phyloP scores from a whole-genome alignment of 768 basidiomycete species.

The Phaeotremella fagi region DNA sequence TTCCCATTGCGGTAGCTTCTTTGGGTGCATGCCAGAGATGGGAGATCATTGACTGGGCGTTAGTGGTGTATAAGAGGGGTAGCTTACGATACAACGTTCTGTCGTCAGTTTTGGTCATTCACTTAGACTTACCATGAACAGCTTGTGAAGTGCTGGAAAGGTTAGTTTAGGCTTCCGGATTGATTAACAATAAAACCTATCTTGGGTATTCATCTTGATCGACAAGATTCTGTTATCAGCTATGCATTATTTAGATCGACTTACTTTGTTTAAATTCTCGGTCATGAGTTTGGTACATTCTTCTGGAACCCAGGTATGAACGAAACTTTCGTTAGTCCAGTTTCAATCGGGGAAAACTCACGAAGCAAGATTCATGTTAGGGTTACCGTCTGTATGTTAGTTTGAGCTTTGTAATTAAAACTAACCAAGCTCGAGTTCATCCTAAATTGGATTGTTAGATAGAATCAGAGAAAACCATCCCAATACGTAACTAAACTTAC shows the following conservation, averaged over 20 bases:
- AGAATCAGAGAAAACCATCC: too few species aligned
- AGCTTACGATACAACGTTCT: conserved; percentile 43
- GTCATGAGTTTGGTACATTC: conserved; percentile 54
- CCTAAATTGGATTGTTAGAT: conserved; percentile 31
- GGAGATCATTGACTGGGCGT: conserved; percentile 56
- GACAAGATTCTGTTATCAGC: conserved; percentile 54
- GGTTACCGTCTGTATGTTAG: conserved; percentile 52
- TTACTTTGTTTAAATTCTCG: conserved; percentile 60
- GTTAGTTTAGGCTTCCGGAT: conserved; percentile 51
- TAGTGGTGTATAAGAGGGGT: neutral
- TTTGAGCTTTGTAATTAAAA: neutral
- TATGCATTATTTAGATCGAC: neutral
- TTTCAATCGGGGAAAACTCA: conserved; percentile 13
- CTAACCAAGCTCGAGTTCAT: conserved; percentile 56
- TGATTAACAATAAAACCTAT: too few species aligned
- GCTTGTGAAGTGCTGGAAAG: too few species aligned
- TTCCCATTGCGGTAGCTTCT: conserved; percentile 57
- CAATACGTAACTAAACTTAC: neutral
- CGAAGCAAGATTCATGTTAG: conserved; percentile 61
- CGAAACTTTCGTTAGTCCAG: conserved; percentile 53
- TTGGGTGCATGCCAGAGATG: conserved; percentile 65
- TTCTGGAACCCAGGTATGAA: conserved; percentile 57
- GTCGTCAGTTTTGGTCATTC: too few species aligned
- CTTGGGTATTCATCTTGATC: conserved; percentile 66
- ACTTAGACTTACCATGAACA: too few species aligned